Evolutionary conservation across 306 rosid genomes (phyloP).

Genomic region (Styphnolobium japonicum): DNA sequence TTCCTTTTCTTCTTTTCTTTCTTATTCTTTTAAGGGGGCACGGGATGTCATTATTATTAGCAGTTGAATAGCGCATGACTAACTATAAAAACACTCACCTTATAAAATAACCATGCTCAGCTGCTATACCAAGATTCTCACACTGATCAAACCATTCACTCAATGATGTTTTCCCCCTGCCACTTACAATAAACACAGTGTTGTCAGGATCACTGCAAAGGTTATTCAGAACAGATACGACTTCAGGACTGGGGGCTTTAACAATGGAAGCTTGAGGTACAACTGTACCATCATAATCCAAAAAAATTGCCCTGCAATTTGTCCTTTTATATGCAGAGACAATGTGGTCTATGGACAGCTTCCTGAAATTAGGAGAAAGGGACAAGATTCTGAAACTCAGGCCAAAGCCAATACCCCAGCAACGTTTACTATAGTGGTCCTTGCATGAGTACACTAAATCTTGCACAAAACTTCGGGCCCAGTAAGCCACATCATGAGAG

Average conservation of each 20-base stretch:
- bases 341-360: conserved; percentile 62
- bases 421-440: conserved; percentile 62
- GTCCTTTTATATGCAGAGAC: conserved; percentile 68
- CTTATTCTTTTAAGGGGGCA: background rate
- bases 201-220: conserved; percentile 71
- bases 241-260: conserved; percentile 58
- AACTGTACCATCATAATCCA: conserved; percentile 91
- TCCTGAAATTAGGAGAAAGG: conserved; percentile 84
- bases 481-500: conserved; percentile 83
- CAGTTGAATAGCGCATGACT: background rate
- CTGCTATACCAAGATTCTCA: conserved; percentile 83
- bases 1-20: background rate
- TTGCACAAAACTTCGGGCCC: conserved; percentile 67
- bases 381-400: conserved; percentile 67
- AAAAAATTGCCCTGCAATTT: conserved; percentile 66
- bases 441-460: conserved; percentile 73
- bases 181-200: conserved; percentile 85
- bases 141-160: conserved; percentile 71
- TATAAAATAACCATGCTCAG: conserved; percentile 85
- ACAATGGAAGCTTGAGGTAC: conserved; percentile 62
- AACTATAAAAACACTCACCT: conserved; percentile 45
- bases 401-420: conserved; percentile 87
- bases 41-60: conserved; percentile 1
- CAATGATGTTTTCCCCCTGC: conserved; percentile 61
- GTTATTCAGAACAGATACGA: conserved; percentile 58